These are phyloP conservation scores for Mortierella sp. DNA, from an alignment of 371 early-diverging fungal species.

Conservation along the genomic window DNA sequence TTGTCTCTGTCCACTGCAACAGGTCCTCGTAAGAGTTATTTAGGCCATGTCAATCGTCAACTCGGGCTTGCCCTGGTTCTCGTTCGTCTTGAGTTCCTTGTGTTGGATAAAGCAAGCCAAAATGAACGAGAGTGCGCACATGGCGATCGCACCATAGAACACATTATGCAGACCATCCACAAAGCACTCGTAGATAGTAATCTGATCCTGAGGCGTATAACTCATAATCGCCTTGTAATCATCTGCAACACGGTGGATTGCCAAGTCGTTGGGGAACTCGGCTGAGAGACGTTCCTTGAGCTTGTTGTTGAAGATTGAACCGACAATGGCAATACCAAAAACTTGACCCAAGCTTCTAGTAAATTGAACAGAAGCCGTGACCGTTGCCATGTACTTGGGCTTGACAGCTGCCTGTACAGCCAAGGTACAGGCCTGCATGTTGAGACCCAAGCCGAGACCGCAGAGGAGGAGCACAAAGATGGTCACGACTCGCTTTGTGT, in stretches of 20 bases:
- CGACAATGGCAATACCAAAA: conserved; percentile 63
- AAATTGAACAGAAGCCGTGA: conserved; percentile 60
- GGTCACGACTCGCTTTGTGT: conserved; percentile 24
- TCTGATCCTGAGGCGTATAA: background rate
- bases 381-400: conserved; percentile 56
- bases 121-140: conserved; percentile 27
- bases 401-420: conserved; percentile 61
- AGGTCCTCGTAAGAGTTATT: too few relatives aligned
- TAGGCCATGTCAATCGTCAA: conserved; percentile 24
- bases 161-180: conserved; percentile 24
- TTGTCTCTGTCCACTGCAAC: too few relatives aligned
- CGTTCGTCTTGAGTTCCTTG: conserved; percentile 45
- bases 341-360: conserved; percentile 62
- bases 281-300: conserved; percentile 12
- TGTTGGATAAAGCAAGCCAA: conserved; percentile 36
- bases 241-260: conserved; percentile 12
- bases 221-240: conserved; percentile 14
- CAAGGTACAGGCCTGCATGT: conserved; percentile 56
- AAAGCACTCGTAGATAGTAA: conserved; percentile 23
- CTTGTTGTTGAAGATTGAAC: conserved; percentile 62
- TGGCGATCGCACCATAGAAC: conserved; percentile 30
- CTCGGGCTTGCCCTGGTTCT: conserved; percentile 29
- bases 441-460: conserved; percentile 61
- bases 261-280: conserved; percentile 11
- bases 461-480: conserved; percentile 56